Evolutionary conservation across 495 filamentous ascomycete species (phyloP).

Genomic region (Podospora appendiculata): DNA sequence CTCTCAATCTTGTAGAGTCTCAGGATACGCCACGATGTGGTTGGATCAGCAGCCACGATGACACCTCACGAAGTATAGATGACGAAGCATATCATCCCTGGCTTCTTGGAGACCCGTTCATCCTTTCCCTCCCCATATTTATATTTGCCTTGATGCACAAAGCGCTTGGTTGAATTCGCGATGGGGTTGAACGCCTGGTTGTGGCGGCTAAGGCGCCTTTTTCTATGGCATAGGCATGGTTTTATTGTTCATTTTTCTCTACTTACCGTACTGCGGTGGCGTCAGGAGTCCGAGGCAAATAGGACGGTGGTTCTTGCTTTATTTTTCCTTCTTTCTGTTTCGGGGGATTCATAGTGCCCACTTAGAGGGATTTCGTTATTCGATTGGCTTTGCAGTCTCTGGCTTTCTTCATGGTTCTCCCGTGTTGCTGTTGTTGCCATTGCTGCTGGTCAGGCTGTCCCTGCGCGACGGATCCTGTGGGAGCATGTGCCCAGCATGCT

Average conservation of each 20-base stretch:
- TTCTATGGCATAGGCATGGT: slow-evolving; percentile 4
- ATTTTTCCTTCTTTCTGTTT: background rate
- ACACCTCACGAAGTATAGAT: slow-evolving; percentile 15
- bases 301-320: slow-evolving; percentile 5
- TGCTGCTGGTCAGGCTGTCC: background rate
- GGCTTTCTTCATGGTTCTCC: background rate
- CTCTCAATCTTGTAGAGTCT: slow-evolving; percentile 11
- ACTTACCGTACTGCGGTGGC: slow-evolving; percentile 19
- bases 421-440: background rate
- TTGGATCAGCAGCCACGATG: slow-evolving; percentile 21
- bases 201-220: background rate
- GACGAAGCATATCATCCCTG: slow-evolving; percentile 12
- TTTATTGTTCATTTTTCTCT: slow-evolving; percentile 9
- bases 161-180: background rate
- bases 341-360: slow-evolving; percentile 8
- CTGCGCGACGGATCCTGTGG: background rate
- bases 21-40: slow-evolving; percentile 21
- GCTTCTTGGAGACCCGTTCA: slow-evolving; percentile 7
- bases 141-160: slow-evolving; percentile 4
- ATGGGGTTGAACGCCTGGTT: background rate
- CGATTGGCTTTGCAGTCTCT: too few relatives aligned
- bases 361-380: background rate
- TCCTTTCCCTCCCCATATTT: slow-evolving; percentile 7
- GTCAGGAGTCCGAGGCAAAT: slow-evolving; percentile 15
- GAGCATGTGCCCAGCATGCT: background rate